Evolutionary conservation across 2,329 filamentous ascomycete species (phyloP).

Genomic region (Ramularia endophylla): DNA sequence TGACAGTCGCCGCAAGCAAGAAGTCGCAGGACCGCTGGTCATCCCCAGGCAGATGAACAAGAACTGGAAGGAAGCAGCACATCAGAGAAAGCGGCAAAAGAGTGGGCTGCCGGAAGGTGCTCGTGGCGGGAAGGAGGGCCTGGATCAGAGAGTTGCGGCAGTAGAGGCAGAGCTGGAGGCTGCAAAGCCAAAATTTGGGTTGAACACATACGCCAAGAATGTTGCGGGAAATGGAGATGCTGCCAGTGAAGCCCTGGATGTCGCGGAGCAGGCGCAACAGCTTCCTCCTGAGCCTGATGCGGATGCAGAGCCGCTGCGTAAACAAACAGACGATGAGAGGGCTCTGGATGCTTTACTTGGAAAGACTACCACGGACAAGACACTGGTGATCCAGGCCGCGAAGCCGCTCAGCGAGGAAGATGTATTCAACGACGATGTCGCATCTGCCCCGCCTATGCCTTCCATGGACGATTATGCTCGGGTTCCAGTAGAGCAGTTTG

Average conservation of each 20-base stretch:
- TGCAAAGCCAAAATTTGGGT: constrained; percentile 47
- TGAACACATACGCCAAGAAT: constrained; percentile 40
- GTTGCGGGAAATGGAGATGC: constrained; percentile 14
- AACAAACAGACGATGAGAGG: constrained; percentile 53
- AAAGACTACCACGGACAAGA: constrained; percentile 31
- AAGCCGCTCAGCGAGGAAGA: constrained; percentile 28
- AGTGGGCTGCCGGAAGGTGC: constrained; percentile 49
- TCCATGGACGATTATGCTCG: constrained; percentile 79
- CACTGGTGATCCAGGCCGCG: constrained; percentile 34
- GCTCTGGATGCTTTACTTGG: constrained; percentile 44
- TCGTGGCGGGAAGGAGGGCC: constrained; percentile 12
- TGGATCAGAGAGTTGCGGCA: constrained; percentile 21
- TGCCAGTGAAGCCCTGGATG: constrained; percentile 4
- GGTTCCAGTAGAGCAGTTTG: constrained; percentile 91
- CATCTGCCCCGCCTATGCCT: constrained; percentile 65
- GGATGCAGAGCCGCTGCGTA: constrained; percentile 6
- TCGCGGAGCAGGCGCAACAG: not conserved
- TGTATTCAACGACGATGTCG: constrained; percentile 52
- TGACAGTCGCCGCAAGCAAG: constrained; percentile 30
- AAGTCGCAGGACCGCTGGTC: constrained; percentile 44
- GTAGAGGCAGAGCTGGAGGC: constrained; percentile 22
- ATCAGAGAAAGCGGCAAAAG: constrained; percentile 45
- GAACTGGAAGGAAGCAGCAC: constrained; percentile 55
- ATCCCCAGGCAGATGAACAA: constrained; percentile 56
- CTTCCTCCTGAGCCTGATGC: constrained; percentile 3